phyloP scores from a whole-genome alignment of 148 eudicot species.

The Heliamphora exappendiculata region DNA sequence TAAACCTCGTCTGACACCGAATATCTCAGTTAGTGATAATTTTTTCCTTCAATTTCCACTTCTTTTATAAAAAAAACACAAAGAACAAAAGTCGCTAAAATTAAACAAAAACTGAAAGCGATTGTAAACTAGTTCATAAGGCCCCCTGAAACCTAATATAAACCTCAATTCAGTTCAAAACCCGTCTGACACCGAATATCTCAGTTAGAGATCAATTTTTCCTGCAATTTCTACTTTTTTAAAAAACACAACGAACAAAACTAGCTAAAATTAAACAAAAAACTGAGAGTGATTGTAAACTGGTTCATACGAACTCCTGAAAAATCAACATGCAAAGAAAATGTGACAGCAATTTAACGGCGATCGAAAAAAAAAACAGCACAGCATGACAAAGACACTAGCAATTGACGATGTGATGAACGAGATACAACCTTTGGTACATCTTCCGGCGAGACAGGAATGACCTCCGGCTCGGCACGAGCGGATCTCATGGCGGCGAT shows the following conservation, averaged over 20 bases:
- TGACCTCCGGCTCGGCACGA: constrained; percentile 30
- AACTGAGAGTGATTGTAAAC: not conserved
- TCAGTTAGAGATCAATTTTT: not conserved
- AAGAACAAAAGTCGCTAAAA: too few relatives aligned
- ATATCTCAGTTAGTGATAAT: not conserved
- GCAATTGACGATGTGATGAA: not conserved
- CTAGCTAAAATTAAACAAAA: not conserved
- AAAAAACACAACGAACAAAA: not conserved
- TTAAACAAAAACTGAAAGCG: too few relatives aligned
- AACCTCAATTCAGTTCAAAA: not conserved
- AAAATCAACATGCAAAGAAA: not conserved
- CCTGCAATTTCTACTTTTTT: not conserved
- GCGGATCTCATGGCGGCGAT: constrained; percentile 31
- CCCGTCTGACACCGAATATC: not conserved
- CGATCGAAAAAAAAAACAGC: not conserved
- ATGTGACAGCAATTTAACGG: not conserved
- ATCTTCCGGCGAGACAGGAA: constrained; percentile 69
- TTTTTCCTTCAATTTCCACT: not conserved
- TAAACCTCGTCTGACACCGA: not conserved
- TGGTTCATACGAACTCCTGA: not conserved
- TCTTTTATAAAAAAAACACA: not conserved
- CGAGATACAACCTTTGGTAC: constrained; percentile 28
- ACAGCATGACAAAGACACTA: not conserved
- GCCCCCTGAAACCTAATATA: not conserved
- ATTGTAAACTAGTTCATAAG: not conserved